Conservation (phyloP, 192 early-diverging fungal species). For the Entomortierella chlamydospora region DNA sequence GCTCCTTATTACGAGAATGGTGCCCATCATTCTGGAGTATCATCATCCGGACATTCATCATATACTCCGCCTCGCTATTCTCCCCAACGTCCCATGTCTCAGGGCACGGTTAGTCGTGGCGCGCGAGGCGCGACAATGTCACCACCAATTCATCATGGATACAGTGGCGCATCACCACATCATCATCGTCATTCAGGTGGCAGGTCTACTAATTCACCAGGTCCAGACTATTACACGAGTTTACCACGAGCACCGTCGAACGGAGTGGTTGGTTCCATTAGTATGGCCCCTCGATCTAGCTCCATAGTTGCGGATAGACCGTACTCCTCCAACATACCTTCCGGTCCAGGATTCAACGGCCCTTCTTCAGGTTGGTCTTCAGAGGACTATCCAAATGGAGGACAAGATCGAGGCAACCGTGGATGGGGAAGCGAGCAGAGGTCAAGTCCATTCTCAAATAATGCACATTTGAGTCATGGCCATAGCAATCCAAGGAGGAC, state of each 20-base stretch:
- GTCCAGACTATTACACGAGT: conserved; percentile 16
- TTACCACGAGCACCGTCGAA: conserved; percentile 15
- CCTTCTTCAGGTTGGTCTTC: conserved; percentile 10
- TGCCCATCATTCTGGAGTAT: neutral
- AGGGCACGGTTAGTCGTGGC: neutral
- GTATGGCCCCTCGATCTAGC: neutral
- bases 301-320: conserved; percentile 2
- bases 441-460: neutral
- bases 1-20: conserved; percentile 7
- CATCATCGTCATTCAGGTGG: conserved; percentile 13
- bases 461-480: conserved; percentile 3
- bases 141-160: conserved; percentile 18
- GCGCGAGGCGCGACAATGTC: conserved; percentile 25
- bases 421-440: conserved; percentile 12
- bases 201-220: conserved; percentile 24
- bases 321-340: neutral
- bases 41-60: neutral
- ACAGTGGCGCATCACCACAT: conserved; percentile 2
- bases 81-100: conserved; percentile 11
- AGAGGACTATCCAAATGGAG: conserved; percentile 9
- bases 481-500: conserved; percentile 17
- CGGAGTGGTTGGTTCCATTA: neutral
- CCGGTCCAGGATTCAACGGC: conserved; percentile 5
- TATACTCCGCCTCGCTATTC: conserved; percentile 1
- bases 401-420: conserved; percentile 6